A percentile compares a stretch with the other conserved stretches of the same genome.
Evolutionary conservation across 371 early-diverging fungal genomes (phyloP).

Genomic region (Gilbertella persicaria): DNA sequence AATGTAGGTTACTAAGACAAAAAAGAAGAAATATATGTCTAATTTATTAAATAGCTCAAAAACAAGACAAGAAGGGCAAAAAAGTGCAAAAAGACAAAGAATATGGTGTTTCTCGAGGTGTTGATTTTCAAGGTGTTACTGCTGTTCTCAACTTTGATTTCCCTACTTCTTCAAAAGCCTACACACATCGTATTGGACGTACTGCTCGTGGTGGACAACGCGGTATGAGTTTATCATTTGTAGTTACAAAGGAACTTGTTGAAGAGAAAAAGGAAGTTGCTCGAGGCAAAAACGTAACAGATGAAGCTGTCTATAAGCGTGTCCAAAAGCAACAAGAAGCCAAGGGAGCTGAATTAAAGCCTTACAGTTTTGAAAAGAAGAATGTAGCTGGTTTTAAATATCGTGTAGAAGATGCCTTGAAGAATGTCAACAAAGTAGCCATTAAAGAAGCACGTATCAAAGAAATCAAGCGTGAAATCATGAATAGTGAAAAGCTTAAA

Average conservation of each 20-base stretch:
- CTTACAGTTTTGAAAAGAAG: constrained; percentile 87
- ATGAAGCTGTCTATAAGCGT: constrained; percentile 71
- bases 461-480: constrained; percentile 90
- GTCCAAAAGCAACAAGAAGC: constrained; percentile 70
- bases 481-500: constrained; percentile 93
- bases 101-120: constrained; percentile 96
- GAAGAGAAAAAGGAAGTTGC: constrained; percentile 34
- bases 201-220: constrained; percentile 93
- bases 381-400: constrained; percentile 92
- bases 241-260: constrained; percentile 54
- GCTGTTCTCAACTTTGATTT: constrained; percentile 99
- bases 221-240: constrained; percentile 90
- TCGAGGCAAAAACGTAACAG: constrained; percentile 49
- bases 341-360: constrained; percentile 66
- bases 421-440: constrained; percentile 73
- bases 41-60: constrained; percentile 28
- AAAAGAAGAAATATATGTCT: constrained; percentile 3
- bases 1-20: constrained; percentile 22
- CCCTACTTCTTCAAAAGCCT: constrained; percentile 86
- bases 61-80: constrained; percentile 50
- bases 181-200: constrained; percentile 96
- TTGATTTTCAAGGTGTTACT: constrained; percentile 94
- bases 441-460: constrained; percentile 90
- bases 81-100: constrained; percentile 72
- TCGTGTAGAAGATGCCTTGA: constrained; percentile 86